A percentile compares a stretch with the other conserved stretches of the same genome.
Evolutionary conservation across 1,284 basidiomycete species (phyloP).

Genomic region (Ustilago trichophora): DNA sequence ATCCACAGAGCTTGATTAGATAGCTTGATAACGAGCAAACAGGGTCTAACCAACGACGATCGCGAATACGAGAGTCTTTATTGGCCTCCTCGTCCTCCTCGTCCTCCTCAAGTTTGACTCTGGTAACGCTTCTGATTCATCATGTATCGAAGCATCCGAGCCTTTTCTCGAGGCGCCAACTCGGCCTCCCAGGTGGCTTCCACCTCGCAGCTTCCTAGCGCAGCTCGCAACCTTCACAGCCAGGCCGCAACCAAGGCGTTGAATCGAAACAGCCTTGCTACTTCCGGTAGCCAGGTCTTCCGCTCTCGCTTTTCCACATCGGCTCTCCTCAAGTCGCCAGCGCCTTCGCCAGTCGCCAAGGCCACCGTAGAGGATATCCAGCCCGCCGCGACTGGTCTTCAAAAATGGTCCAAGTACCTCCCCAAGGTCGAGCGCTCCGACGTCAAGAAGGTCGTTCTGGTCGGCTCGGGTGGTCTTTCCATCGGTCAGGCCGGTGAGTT

Average conservation of each 20-base stretch:
- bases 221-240: constrained; percentile 35
- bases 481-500: constrained; percentile 99
- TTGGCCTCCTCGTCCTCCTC: not conserved
- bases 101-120: not conserved
- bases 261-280: constrained; percentile 24
- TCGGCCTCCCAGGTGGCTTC: constrained; percentile 39
- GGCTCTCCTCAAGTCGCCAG: constrained; percentile 33
- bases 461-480: constrained; percentile 93
- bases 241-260: constrained; percentile 19
- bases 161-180: constrained; percentile 38
- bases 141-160: constrained; percentile 47
- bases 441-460: constrained; percentile 94
- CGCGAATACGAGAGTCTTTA: too few species aligned
- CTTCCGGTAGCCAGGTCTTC: constrained; percentile 31
- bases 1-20: constrained; percentile 12
- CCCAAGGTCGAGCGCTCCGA: constrained; percentile 70
- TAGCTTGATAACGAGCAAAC: constrained; percentile 11
- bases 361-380: constrained; percentile 51
- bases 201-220: constrained; percentile 26
- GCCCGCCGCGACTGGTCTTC: constrained; percentile 54
- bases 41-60: too few species aligned
- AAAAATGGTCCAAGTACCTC: constrained; percentile 61
- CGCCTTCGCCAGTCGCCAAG: constrained; percentile 34
- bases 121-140: constrained; percentile 12
- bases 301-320: constrained; percentile 47